Evolutionary conservation across 2,329 filamentous ascomycete species (phyloP).

Genomic region (Aspergillus pseudotamarii): DNA sequence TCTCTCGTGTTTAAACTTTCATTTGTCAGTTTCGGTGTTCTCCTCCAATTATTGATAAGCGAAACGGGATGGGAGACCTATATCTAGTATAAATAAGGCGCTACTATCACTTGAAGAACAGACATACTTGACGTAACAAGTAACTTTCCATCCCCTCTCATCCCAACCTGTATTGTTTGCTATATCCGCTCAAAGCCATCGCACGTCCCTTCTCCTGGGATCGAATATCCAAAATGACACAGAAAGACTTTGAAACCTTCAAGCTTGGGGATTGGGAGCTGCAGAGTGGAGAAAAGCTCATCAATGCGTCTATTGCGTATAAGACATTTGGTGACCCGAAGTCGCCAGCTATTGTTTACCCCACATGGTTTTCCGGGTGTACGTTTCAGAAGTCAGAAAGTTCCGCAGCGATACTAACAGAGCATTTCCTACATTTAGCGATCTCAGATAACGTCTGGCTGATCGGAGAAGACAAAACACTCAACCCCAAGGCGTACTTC

Average conservation of each 20-base stretch:
- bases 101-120: not conserved
- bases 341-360: constrained; percentile 71
- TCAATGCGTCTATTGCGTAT: constrained; percentile 71
- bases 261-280: constrained; percentile 68
- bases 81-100: not conserved
- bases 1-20: not conserved
- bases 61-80: not conserved
- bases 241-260: constrained; percentile 54
- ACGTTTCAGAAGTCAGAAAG: constrained; percentile 24
- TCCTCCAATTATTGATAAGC: not conserved
- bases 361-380: constrained; percentile 73
- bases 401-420: not conserved
- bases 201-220: not conserved
- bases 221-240: not conserved
- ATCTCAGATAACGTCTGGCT: constrained; percentile 78
- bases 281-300: constrained; percentile 64
- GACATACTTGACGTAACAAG: not conserved
- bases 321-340: constrained; percentile 70
- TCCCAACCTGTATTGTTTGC: not conserved
- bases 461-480: constrained; percentile 64
- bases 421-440: constrained; percentile 26
- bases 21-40: not conserved
- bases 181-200: not conserved
- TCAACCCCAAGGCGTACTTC: constrained; percentile 67
- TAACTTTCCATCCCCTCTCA: not conserved